phyloP scores from a whole-genome alignment of 2,329 filamentous ascomycete species.

The Diaporthe vaccinii region DNA sequence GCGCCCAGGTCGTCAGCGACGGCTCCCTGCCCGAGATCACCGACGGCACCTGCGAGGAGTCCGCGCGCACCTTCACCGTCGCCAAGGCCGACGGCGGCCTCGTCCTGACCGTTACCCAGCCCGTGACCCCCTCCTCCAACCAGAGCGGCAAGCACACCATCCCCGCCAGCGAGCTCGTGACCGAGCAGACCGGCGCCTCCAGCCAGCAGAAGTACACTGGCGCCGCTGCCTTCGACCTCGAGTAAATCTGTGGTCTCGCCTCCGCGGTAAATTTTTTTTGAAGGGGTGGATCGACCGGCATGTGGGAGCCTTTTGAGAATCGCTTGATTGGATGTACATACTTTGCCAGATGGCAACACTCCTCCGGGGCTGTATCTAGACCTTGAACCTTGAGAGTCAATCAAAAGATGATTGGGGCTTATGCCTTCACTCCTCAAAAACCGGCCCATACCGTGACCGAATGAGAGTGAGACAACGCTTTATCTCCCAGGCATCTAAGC shows the following conservation, averaged over 20 bases:
- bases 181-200: slow-evolving; percentile 33
- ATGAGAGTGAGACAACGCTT: neutral
- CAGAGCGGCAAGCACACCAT: slow-evolving; percentile 48
- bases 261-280: neutral
- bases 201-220: slow-evolving; percentile 49
- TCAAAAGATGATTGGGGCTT: slow-evolving; percentile 12
- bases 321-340: slow-evolving; percentile 26
- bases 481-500: neutral
- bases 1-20: slow-evolving; percentile 15
- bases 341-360: slow-evolving; percentile 6
- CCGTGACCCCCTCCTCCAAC: slow-evolving; percentile 45
- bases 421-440: neutral
- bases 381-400: neutral
- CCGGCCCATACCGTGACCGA: fast-evolving
- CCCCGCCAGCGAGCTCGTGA: slow-evolving; percentile 45
- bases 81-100: slow-evolving; percentile 44
- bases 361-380: slow-evolving; percentile 4
- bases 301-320: neutral
- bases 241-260: slow-evolving; percentile 9
- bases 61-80: slow-evolving; percentile 49
- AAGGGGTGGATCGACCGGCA: neutral
- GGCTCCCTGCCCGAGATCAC: slow-evolving; percentile 49
- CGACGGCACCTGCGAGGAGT: slow-evolving; percentile 47
- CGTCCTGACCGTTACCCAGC: slow-evolving; percentile 48
- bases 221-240: slow-evolving; percentile 43